Evolutionary conservation across 176 grass and related monocot species (phyloP).

Genomic region (Dendrocalamus sinicus): DNA sequence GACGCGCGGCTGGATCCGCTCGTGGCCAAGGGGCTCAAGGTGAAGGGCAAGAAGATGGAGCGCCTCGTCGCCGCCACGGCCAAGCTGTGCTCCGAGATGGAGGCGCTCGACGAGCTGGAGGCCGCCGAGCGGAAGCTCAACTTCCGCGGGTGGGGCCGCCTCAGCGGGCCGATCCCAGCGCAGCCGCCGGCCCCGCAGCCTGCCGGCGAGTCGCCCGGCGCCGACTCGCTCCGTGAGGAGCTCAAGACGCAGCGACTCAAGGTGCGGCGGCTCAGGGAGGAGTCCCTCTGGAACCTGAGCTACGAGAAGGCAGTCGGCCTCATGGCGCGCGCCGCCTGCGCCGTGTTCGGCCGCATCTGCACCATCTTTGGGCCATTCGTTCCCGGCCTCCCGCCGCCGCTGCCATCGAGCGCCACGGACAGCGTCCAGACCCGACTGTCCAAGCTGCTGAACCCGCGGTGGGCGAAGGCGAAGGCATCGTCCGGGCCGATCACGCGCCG

Average conservation of each 20-base stretch:
- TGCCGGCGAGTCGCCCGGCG: conserved; percentile 3
- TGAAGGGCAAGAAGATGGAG: conserved; percentile 83
- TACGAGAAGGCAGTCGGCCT: conserved; percentile 71
- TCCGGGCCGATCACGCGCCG: conserved; percentile 72
- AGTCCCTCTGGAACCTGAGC: conserved; percentile 76
- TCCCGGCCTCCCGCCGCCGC: conserved; percentile 43
- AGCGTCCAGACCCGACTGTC: conserved; percentile 45
- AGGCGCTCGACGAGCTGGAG: conserved; percentile 71
- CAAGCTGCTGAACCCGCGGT: conserved; percentile 50
- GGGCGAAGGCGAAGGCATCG: conserved; percentile 46
- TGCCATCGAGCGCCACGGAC: conserved; percentile 21
- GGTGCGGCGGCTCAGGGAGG: conserved; percentile 73
- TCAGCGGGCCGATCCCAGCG: conserved; percentile 75
- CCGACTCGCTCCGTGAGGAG: conserved; percentile 57
- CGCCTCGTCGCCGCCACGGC: conserved; percentile 59
- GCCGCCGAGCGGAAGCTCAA: conserved; percentile 66
- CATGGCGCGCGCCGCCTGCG: conserved; percentile 69
- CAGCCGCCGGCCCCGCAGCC: background rate
- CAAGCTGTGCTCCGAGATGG: conserved; percentile 77
- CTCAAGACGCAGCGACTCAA: conserved; percentile 70
- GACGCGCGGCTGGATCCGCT: conserved; percentile 55
- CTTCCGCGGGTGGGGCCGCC: conserved; percentile 51
- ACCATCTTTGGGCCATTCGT: conserved; percentile 59
- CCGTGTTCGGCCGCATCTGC: conserved; percentile 72
- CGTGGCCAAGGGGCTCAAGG: conserved; percentile 53